Percentiles rank a stretch among this genome's conserved stretches.
Evolutionary conservation across 441 rosid genomes (phyloP).

Genomic region (Erysimum pusillum): DNA sequence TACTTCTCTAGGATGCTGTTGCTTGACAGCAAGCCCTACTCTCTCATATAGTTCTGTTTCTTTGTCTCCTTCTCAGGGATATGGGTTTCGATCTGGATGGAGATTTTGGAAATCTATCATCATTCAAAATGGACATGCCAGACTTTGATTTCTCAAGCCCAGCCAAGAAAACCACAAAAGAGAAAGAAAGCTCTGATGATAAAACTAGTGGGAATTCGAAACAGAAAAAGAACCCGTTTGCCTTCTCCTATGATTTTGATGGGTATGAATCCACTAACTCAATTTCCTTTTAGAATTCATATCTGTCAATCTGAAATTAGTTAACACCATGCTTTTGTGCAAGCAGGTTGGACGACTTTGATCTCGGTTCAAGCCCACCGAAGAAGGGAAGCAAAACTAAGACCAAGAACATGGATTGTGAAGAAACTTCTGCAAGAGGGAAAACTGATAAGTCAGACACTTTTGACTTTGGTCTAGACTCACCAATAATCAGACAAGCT

Average conservation of each 20-base stretch:
- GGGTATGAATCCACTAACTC: constrained; percentile 55
- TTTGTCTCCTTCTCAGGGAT: constrained; percentile 61
- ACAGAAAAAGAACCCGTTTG: constrained; percentile 58
- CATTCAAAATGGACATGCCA: constrained; percentile 84
- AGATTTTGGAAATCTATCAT: constrained; percentile 75
- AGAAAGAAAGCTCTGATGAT: constrained; percentile 62
- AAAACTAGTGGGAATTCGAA: constrained; percentile 53
- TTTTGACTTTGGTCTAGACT: constrained; percentile 56
- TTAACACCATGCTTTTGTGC: constrained; percentile 41
- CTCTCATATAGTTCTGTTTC: constrained; percentile 31
- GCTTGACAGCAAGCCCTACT: constrained; percentile 6
- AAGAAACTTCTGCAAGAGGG: constrained; percentile 48
- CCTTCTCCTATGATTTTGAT: constrained; percentile 82
- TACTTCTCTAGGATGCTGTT: constrained; percentile 28
- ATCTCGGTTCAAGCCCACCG: constrained; percentile 52
- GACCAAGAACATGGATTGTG: constrained; percentile 44
- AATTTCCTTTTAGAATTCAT: background rate
- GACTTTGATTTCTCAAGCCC: constrained; percentile 86
- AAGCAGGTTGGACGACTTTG: constrained; percentile 67
- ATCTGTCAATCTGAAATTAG: constrained; percentile 26
- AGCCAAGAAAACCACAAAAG: constrained; percentile 56
- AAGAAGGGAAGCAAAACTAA: constrained; percentile 50
- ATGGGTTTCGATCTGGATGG: constrained; percentile 84
- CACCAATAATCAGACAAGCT: constrained; percentile 48
- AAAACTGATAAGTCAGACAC: constrained; percentile 50